Evolutionary conservation across 2,329 filamentous ascomycete genomes (phyloP).

Genomic region (Exophiala calicioides): DNA sequence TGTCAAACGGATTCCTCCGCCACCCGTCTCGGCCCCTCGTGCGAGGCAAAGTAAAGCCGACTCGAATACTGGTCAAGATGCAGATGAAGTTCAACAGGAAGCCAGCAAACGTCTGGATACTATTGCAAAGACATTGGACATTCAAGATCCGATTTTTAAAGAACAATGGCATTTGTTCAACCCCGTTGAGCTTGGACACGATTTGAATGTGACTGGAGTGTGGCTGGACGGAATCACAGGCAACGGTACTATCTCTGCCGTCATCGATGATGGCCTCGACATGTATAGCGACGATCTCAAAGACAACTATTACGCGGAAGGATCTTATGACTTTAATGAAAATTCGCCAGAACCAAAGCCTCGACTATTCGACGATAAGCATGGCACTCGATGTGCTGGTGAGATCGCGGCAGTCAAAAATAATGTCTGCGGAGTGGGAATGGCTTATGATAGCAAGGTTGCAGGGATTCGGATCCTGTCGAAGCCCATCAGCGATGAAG

Average conservation of each 20-base stretch:
- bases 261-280: constrained; percentile 94
- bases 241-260: constrained; percentile 82
- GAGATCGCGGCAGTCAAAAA: constrained; percentile 93
- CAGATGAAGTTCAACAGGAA: constrained; percentile 38
- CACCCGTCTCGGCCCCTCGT: constrained; percentile 31
- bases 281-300: constrained; percentile 93
- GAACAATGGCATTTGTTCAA: constrained; percentile 98
- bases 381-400: constrained; percentile 92
- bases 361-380: constrained; percentile 77
- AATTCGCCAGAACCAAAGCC: constrained; percentile 75
- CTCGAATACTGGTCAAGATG: constrained; percentile 7
- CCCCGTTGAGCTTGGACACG: constrained; percentile 74
- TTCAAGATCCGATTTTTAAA: constrained; percentile 84
- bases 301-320: constrained; percentile 88
- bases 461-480: constrained; percentile 91
- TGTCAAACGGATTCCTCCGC: constrained; percentile 58
- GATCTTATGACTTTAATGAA: constrained; percentile 97
- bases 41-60: constrained; percentile 6
- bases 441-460: constrained; percentile 88
- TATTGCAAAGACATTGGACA: constrained; percentile 68
- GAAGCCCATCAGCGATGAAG: constrained; percentile 84
- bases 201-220: constrained; percentile 92
- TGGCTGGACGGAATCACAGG: constrained; percentile 92
- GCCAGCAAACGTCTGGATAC: constrained; percentile 61
- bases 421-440: constrained; percentile 90